Evolutionary conservation across 164 flowering plant species (phyloP).

Genomic region (Berberis thunbergii): DNA sequence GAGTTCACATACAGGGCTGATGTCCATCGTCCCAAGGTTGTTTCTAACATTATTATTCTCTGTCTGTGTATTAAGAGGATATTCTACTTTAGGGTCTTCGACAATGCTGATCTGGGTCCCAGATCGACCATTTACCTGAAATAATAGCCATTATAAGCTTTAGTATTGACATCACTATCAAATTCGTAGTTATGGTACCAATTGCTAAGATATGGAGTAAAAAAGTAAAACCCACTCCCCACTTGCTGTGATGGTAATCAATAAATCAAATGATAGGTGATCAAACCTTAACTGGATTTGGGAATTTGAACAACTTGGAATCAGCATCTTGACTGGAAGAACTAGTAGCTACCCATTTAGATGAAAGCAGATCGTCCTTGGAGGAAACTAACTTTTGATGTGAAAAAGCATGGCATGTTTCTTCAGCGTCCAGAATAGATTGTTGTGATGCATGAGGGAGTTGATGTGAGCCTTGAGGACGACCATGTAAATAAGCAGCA

Average conservation of each 20-base stretch:
- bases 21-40: conserved; percentile 47
- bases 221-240: too few species aligned
- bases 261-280: neutral
- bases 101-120: conserved; percentile 13
- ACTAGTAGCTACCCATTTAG: conserved; percentile 15
- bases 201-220: too few species aligned
- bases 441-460: conserved; percentile 16
- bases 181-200: neutral
- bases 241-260: neutral
- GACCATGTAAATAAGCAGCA: conserved; percentile 20
- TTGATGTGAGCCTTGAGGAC: conserved; percentile 20
- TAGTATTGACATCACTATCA: neutral
- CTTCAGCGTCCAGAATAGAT: conserved; percentile 68
- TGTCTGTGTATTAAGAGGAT: conserved; percentile 15
- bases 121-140: conserved; percentile 25
- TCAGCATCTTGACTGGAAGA: conserved; percentile 14
- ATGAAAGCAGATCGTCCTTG: conserved; percentile 11
- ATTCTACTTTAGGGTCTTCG: conserved; percentile 29
- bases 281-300: conserved; percentile 26
- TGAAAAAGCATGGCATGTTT: conserved; percentile 72
- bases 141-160: conserved; percentile 1
- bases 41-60: conserved; percentile 24
- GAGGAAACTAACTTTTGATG: conserved; percentile 27
- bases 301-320: conserved; percentile 21
- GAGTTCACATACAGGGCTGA: conserved; percentile 48